These are phyloP conservation scores for Colletotrichum karsti DNA, from an alignment of 2,329 filamentous ascomycete genomes.

Conservation along the genomic window DNA sequence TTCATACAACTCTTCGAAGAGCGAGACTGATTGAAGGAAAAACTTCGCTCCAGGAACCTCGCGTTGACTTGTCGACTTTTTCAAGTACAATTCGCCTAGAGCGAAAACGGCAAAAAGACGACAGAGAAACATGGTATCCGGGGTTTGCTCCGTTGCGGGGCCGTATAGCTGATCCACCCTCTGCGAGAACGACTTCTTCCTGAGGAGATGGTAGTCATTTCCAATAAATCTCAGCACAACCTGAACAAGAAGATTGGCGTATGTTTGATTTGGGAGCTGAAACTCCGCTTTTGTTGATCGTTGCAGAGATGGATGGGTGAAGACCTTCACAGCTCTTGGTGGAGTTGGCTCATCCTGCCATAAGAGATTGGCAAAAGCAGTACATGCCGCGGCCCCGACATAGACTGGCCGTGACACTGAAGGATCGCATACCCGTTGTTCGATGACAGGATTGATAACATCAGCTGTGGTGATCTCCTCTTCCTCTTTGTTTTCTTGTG, in stretches of 20 bases:
- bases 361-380: slow-evolving; percentile 36
- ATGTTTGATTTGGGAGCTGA: slow-evolving; percentile 32
- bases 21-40: slow-evolving; percentile 47
- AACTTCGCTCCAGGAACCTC: slow-evolving; percentile 52
- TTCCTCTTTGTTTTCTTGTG: slow-evolving; percentile 33
- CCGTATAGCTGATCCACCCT: slow-evolving; percentile 45
- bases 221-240: slow-evolving; percentile 39
- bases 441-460: background rate
- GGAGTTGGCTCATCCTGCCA: background rate
- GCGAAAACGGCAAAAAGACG: slow-evolving; percentile 54
- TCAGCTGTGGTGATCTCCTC: background rate
- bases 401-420: slow-evolving; percentile 35
- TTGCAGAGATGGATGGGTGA: background rate
- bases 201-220: slow-evolving; percentile 41
- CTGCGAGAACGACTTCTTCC: slow-evolving; percentile 45
- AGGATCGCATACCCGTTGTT: background rate
- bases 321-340: background rate
- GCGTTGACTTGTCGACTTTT: slow-evolving; percentile 40
- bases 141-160: slow-evolving; percentile 36
- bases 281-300: background rate
- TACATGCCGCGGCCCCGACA: slow-evolving; percentile 40
- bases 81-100: slow-evolving; percentile 52
- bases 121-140: slow-evolving; percentile 43
- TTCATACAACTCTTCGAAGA: slow-evolving; percentile 51
- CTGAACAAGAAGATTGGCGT: slow-evolving; percentile 38